Conservation (phyloP, 495 filamentous ascomycete species). For the Neurospora terricola region DNA sequence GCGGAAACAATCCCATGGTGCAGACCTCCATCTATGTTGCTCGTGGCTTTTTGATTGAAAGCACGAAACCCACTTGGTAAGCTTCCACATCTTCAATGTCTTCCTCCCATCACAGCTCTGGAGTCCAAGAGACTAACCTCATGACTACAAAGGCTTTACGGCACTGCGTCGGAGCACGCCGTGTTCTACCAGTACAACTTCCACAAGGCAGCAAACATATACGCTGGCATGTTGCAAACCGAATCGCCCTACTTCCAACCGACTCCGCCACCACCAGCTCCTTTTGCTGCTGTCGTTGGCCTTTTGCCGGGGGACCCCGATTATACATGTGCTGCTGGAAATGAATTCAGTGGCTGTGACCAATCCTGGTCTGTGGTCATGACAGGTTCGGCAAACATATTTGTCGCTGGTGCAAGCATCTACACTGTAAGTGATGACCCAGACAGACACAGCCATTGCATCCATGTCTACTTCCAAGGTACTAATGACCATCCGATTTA, state of each 20-base stretch:
- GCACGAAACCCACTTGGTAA: constrained; percentile 36
- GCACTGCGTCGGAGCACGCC: constrained; percentile 50
- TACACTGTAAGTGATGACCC: constrained; percentile 2
- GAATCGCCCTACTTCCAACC: constrained; percentile 84
- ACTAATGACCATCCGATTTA: constrained; percentile 43
- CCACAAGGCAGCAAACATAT: constrained; percentile 61
- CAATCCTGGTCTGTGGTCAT: constrained; percentile 19
- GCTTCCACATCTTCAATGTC: no score
- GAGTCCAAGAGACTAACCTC: no score
- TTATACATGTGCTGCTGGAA: constrained; percentile 1
- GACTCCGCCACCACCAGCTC: constrained; percentile 58
- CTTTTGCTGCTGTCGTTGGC: constrained; percentile 32
- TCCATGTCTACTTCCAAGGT: constrained; percentile 24
- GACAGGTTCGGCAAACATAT: constrained; percentile 8
- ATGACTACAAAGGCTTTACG: no score
- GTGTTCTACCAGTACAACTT: constrained; percentile 76
- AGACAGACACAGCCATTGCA: no score
- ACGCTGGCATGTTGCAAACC: constrained; percentile 70
- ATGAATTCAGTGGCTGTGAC: constrained; percentile 8
- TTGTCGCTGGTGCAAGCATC: constrained; percentile 11
- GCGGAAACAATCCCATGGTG: constrained; percentile 42
- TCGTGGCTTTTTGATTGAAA: constrained; percentile 67
- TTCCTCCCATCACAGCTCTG: no score
- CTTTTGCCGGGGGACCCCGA: constrained; percentile 8
- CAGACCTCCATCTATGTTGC: constrained; percentile 82